Evolutionary conservation across 805 yeast genomes (phyloP).

Genomic region (Wickerhamiella sergipiensis): DNA sequence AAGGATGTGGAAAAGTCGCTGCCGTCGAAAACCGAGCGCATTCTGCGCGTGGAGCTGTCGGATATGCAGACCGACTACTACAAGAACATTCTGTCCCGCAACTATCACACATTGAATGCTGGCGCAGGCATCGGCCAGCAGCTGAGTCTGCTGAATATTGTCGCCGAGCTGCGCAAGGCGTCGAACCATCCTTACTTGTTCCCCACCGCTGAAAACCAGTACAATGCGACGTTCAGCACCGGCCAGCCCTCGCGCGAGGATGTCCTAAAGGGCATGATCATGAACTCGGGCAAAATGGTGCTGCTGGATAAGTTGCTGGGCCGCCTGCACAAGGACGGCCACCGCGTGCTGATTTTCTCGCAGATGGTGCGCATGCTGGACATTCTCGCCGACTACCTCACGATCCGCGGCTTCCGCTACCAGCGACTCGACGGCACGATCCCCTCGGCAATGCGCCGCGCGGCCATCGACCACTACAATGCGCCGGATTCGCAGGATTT

Average conservation of each 20-base stretch:
- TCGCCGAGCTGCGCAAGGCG: constrained; percentile 94
- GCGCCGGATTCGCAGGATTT: constrained; percentile 88
- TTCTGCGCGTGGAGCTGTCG: constrained; percentile 84
- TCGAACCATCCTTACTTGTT: constrained; percentile 94
- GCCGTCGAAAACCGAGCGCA: constrained; percentile 92
- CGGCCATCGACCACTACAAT: constrained; percentile 92
- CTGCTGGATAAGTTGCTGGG: constrained; percentile 77
- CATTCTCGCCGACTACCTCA: constrained; percentile 82
- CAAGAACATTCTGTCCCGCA: constrained; percentile 82
- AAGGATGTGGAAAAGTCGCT: constrained; percentile 95
- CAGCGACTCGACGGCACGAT: constrained; percentile 96
- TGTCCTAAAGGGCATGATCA: constrained; percentile 75
- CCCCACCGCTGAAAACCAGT: constrained; percentile 82
- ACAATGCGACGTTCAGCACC: constrained; percentile 36
- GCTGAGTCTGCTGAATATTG: constrained; percentile 73
- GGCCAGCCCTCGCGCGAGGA: constrained; percentile 55
- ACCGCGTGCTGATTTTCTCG: constrained; percentile 83
- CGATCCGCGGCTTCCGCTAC: constrained; percentile 73
- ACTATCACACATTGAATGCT: constrained; percentile 80
- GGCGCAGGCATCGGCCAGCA: constrained; percentile 68
- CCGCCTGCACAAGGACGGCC: constrained; percentile 82
- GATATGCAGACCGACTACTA: constrained; percentile 93
- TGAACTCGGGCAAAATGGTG: constrained; percentile 99
- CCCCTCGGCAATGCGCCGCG: constrained; percentile 83
- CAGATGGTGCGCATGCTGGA: constrained; percentile 97